Evolutionary conservation across 768 basidiomycete genomes (phyloP).

Genomic region (Chiua virens): DNA sequence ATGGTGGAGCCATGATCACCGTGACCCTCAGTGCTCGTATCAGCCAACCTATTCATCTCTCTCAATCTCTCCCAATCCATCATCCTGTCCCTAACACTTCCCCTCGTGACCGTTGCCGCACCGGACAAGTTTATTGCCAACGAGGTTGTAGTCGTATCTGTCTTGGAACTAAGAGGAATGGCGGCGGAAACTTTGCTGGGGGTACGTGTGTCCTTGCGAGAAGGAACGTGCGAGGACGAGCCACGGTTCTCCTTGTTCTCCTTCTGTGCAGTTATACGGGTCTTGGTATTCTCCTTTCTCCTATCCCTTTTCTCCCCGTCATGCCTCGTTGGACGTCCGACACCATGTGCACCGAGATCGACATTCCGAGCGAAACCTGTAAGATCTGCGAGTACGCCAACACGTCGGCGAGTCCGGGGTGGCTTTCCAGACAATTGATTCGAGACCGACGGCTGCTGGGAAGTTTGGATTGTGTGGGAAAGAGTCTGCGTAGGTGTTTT

Average conservation of each 20-base stretch:
- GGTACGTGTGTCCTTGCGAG: constrained; percentile 5
- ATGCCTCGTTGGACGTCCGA: constrained; percentile 18
- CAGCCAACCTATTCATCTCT: constrained; percentile 65
- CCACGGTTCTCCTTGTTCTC: constrained; percentile 31
- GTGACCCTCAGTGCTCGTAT: constrained; percentile 45
- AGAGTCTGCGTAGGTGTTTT: constrained; percentile 9
- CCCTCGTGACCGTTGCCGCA: constrained; percentile 20
- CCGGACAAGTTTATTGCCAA: constrained; percentile 18
- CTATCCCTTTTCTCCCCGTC: constrained; percentile 30
- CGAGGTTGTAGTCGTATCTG: constrained; percentile 6
- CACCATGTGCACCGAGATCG: constrained; percentile 30
- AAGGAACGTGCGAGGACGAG: background rate
- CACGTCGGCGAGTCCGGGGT: constrained; percentile 25
- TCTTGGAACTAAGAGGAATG: constrained; percentile 13
- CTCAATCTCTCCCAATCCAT: constrained; percentile 75
- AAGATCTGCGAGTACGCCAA: constrained; percentile 39
- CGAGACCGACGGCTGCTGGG: constrained; percentile 5
- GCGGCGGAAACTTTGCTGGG: background rate
- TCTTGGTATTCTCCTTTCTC: constrained; percentile 22
- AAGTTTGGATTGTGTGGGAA: constrained; percentile 14
- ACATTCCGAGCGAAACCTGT: constrained; percentile 37
- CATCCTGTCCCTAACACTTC: constrained; percentile 56
- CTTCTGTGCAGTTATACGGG: constrained; percentile 13
- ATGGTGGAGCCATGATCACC: constrained; percentile 35
- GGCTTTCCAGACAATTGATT: constrained; percentile 31